Evolutionary conservation across 495 filamentous ascomycete genomes (phyloP).

Genomic region (Copromyces sp.): DNA sequence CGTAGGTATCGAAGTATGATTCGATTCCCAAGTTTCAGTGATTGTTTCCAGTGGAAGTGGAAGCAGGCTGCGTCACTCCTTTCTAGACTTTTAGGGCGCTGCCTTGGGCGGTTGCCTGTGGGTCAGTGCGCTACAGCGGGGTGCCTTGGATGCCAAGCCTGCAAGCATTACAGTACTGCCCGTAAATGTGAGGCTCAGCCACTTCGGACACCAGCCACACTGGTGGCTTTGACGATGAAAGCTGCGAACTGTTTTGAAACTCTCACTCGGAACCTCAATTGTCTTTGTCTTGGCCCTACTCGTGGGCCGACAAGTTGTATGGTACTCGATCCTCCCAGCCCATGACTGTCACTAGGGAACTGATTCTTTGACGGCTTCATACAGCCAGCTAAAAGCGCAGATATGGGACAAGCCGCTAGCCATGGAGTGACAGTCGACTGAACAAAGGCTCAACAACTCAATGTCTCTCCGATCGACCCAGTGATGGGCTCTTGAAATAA

Average conservation of each 20-base stretch:
- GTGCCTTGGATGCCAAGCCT: neutral
- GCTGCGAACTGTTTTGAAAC: neutral
- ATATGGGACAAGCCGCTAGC: neutral
- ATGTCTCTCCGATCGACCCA: neutral
- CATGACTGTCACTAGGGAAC: neutral
- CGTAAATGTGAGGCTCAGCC: neutral
- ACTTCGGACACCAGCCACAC: neutral
- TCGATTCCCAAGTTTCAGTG: neutral
- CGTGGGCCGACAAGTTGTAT: neutral
- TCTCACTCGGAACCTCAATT: neutral
- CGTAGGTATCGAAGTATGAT: neutral
- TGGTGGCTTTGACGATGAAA: no score
- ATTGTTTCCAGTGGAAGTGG: neutral
- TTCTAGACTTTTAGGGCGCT: neutral
- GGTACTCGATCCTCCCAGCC: neutral
- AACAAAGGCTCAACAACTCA: neutral
- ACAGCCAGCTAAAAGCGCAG: neutral
- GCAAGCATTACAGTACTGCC: neutral
- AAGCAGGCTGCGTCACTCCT: slow-evolving; percentile 10
- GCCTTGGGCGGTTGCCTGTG: neutral
- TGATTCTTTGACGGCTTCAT: neutral
- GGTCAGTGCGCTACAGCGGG: neutral
- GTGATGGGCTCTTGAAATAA: neutral
- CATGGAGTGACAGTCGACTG: neutral
- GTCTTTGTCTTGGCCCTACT: neutral